A percentile compares a stretch with the other conserved stretches of the same genome.
Conservation (phyloP, 768 basidiomycete species). For the Sarcomyxa edulis region DNA sequence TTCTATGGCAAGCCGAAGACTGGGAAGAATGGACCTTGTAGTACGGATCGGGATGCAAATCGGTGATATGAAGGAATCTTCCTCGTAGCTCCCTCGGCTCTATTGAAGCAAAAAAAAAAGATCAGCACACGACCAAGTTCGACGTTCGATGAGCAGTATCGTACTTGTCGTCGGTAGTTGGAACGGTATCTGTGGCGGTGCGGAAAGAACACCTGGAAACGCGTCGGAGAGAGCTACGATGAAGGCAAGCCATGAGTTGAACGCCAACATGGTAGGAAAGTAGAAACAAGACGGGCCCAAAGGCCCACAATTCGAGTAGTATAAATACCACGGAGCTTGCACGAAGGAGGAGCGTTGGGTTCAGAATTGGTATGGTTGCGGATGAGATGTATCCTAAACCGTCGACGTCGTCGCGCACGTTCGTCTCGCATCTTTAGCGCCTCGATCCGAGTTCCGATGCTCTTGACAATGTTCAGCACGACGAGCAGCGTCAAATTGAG, state of each 20-base stretch:
- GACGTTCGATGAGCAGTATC: not conserved
- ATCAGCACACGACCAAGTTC: conserved; percentile 5
- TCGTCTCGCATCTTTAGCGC: no score
- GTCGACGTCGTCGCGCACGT: no score
- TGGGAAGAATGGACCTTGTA: conserved; percentile 49
- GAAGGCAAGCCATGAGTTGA: not conserved
- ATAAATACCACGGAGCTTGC: no score
- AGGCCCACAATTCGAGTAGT: no score
- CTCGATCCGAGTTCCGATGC: no score
- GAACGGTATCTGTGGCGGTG: conserved; percentile 37
- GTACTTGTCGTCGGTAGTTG: conserved; percentile 6
- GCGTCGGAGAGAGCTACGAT: conserved; percentile 10
- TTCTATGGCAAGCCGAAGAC: conserved; percentile 66
- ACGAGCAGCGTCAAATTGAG: no score
- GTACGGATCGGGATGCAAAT: conserved; percentile 61
- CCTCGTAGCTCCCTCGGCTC: conserved; percentile 54
- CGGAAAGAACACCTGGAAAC: conserved; percentile 21
- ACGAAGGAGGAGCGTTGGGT: no score
- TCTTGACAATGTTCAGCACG: no score
- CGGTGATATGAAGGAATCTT: conserved; percentile 78
- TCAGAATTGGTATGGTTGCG: no score
- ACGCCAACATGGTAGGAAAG: not conserved
- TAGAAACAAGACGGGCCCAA: conserved; percentile 4
- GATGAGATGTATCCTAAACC: no score
- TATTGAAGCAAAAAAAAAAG: conserved; percentile 13